These are phyloP conservation scores for Dendrothele bispora DNA, from an alignment of 768 basidiomycete genomes.

Conservation along the genomic window DNA sequence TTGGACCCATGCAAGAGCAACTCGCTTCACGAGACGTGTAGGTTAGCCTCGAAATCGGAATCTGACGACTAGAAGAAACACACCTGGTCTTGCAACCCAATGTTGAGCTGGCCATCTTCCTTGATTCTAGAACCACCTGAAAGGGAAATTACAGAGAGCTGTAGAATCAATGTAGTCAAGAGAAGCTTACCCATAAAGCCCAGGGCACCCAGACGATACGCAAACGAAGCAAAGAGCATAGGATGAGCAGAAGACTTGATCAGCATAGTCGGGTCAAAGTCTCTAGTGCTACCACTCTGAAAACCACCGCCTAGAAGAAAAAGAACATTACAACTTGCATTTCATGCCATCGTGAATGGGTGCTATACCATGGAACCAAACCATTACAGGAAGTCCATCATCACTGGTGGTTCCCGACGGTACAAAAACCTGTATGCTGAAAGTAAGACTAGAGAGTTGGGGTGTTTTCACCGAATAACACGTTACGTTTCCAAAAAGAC, in stretches of 20 bases:
- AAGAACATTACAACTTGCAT: neutral
- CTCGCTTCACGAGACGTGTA: neutral
- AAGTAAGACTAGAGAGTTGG: too few species aligned
- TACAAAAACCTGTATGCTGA: slow-evolving; percentile 9
- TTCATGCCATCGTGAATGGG: neutral
- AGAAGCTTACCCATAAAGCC: slow-evolving; percentile 33
- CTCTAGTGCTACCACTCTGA: slow-evolving; percentile 33
- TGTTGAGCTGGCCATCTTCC: slow-evolving; percentile 32
- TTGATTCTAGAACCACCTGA: slow-evolving; percentile 34
- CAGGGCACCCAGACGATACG: slow-evolving; percentile 40
- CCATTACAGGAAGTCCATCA: slow-evolving; percentile 27
- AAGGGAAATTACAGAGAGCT: neutral
- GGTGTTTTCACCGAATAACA: neutral
- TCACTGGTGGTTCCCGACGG: slow-evolving; percentile 8
- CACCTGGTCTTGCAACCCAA: slow-evolving; percentile 41
- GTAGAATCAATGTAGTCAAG: neutral
- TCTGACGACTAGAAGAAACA: neutral
- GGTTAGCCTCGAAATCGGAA: neutral
- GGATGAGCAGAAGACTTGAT: slow-evolving; percentile 28
- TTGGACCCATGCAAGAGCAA: neutral
- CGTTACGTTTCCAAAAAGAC: slow-evolving; percentile 40
- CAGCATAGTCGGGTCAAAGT: slow-evolving; percentile 29
- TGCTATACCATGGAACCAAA: slow-evolving; percentile 39
- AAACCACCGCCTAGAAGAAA: slow-evolving; percentile 42
- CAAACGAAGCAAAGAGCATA: slow-evolving; percentile 39